A percentile compares a stretch with the other conserved stretches of the same genome.
Evolutionary conservation across 2,329 filamentous ascomycete species (phyloP).

Genomic region (Fusarium circinatum): DNA sequence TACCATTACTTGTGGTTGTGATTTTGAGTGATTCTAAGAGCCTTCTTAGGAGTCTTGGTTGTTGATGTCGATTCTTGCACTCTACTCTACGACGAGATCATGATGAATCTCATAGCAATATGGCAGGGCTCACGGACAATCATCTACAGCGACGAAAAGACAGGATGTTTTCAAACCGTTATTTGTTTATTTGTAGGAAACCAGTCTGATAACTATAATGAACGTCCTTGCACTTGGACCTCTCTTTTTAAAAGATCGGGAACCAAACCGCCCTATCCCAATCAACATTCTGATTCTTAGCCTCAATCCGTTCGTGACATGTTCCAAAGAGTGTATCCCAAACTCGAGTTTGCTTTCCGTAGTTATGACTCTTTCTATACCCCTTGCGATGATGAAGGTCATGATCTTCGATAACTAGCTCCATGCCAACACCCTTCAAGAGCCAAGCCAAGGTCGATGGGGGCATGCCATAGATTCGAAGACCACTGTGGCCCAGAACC

Average conservation of each 20-base stretch:
- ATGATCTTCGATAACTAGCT: constrained; percentile 26
- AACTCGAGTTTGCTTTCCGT: constrained; percentile 24
- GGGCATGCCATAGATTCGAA: constrained; percentile 18
- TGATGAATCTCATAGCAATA: background rate
- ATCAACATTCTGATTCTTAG: constrained; percentile 5
- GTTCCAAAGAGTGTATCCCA: constrained; percentile 28
- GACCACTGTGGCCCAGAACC: constrained; percentile 24
- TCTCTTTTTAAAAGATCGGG: background rate
- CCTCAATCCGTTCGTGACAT: constrained; percentile 20
- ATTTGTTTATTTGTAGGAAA: background rate
- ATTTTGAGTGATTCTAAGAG: background rate
- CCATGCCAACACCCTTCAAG: background rate
- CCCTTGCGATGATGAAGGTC: constrained; percentile 29
- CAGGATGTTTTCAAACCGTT: fast-evolving
- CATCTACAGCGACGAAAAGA: no score
- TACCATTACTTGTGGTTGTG: fast-evolving
- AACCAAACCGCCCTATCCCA: constrained; percentile 5
- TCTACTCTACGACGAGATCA: background rate
- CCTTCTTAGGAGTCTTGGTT: fast-evolving
- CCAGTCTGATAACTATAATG: background rate
- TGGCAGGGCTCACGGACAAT: background rate
- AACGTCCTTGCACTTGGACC: fast-evolving
- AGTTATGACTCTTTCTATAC: constrained; percentile 30
- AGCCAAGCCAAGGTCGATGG: constrained; percentile 21
- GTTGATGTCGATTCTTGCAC: background rate